Conservation (phyloP, 345 rosid species). For the Raphanus raphanistrum region DNA sequence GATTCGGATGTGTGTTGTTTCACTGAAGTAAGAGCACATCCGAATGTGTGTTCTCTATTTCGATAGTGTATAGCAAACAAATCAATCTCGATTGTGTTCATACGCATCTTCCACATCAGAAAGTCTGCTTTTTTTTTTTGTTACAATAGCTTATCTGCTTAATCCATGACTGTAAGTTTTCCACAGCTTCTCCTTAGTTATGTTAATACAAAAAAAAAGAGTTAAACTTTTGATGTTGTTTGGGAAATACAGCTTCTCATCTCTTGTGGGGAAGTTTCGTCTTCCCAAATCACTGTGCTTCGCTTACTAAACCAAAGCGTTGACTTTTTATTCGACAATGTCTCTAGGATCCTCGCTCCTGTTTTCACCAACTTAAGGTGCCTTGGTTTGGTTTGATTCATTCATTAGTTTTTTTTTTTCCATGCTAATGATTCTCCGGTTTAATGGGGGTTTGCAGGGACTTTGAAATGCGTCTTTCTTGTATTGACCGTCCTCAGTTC, state of each 20-base stretch:
- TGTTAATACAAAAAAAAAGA: not conserved
- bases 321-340: constrained; percentile 48
- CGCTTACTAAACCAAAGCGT: constrained; percentile 47
- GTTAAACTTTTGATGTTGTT: not conserved
- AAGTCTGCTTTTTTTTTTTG: not conserved
- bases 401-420: not conserved
- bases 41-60: no score
- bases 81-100: no score
- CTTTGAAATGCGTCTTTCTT: constrained; percentile 36
- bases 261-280: constrained; percentile 46
- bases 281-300: constrained; percentile 38
- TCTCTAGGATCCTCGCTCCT: constrained; percentile 37
- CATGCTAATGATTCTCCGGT: not conserved
- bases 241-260: constrained; percentile 41
- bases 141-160: not conserved
- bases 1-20: no score
- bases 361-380: constrained; percentile 41
- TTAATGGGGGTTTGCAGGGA: constrained; percentile 13
- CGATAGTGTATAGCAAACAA: no score
- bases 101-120: constrained; percentile 1
- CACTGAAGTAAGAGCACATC: no score
- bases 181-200: not conserved
- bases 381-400: not conserved
- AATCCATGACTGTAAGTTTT: constrained; percentile 34
- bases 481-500: constrained; percentile 26